Base-by-base conservation (phyloP, 169 alveolate genomes). In the Plasmodium ovale region DNA sequence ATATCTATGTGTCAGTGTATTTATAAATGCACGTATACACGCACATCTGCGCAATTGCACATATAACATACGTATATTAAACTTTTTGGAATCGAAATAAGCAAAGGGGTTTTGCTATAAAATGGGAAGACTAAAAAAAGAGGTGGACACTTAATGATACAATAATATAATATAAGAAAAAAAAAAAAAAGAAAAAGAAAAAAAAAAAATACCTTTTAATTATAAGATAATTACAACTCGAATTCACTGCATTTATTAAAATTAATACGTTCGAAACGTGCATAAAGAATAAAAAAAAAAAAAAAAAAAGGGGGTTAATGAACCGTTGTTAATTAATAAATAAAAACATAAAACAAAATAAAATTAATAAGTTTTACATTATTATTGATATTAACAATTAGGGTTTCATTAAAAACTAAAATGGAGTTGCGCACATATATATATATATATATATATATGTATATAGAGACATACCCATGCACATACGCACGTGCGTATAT, bases 301-400 rank as follows among this genome's bases (percentile, higher is more conserved):
- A n/a, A 68, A 49, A 68, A 39, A 68, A 39, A 47, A 27, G 44
- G n/a, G 31, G 16, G 21, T 23, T 16, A 68, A 44, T 53, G 64
- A 16, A 44, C 44, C 59, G 44, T 44, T 68, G 79, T 53, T 4
- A 42, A 68, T 68, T 68, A 68, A 42, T 68, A 68, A 3, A 51
- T 68, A 33, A 42, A 14, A 72, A 72, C 37, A 44, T 72, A 31
- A 72, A 53, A 72, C 54, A 53, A 27, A 42, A 54, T 31, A 53
- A 72, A 27, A 72, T 72, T 53, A 70, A 23, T 35, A 72, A 53
- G 69, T 35, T 53, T 31, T 72, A 72, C 31, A 33, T 31, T 72
- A 44, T 53, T 53, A 56, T 16, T 23, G 29, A 53, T 53, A 72
- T 53, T 33, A 72, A 56, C 58, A 70, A 42, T 42, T 23, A n/a